Base-by-base conservation (phyloP, 192 early-diverging fungal species). In the Endogone sp. region DNA sequence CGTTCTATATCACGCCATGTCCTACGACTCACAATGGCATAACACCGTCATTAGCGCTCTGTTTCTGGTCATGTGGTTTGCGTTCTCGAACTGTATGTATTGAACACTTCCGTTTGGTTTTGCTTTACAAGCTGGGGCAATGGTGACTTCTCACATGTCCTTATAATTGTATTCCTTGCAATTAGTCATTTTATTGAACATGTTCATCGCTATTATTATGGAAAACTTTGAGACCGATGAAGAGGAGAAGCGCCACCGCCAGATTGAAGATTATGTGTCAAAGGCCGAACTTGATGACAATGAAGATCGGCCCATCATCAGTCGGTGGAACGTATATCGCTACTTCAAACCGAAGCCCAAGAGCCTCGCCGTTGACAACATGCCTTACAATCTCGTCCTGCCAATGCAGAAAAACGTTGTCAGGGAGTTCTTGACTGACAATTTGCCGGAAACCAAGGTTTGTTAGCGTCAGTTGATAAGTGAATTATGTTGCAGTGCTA, bases 131-230 rank as follows among this genome's bases (percentile, higher is more conserved):
- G n/a, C n/a, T n/a, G n/a, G n/a, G n/a, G n/a, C n/a, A n/a, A 1
- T 28, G 22, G n/a, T 65, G 32, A 66, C 56, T 59, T 32, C 9
- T 4, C 22, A 54, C 26, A 10, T 11, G 1, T 49, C 3, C n/a
- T 11, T 37, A 23, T 60, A 21, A 60, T 28, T 23, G 8, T 6
- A 60, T 26, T 60, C 22, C 59, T 8, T 49, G 9, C 37, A 16
- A n/a, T 2, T 65, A 87, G 85, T 87, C 67, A 79, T 88, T 3
- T 60, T 88, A 49, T 69, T 88, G 21, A 88, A 86, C 62, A 88
- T 88, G 86, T 77, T 88, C 25, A 86, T 88, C 65, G 85, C 85
- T n/a, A 79, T 88, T 49, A 71, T 88, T 23, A 83, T 85, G 80
- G 86, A 88, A 66, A 88, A 88, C 62, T 88, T 88, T 70, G 86